Evolutionary conservation across 148 eudicot genomes (phyloP).

Genomic region (Camellia granthamiana): DNA sequence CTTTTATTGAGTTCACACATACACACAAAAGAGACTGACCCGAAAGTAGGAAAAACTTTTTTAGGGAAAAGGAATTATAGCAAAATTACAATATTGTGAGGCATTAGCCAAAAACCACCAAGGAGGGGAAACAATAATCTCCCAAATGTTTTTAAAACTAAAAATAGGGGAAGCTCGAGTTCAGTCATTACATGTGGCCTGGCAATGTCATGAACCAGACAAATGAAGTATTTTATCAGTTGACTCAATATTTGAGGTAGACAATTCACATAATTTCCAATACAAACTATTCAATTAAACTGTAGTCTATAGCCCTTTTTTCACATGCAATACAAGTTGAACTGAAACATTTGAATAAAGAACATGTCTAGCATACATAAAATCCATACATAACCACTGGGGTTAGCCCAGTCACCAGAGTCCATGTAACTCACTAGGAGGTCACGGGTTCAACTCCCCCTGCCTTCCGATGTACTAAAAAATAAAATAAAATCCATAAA

Average conservation of each 20-base stretch:
- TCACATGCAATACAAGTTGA: background rate
- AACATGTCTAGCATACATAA: background rate
- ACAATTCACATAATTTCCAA: background rate
- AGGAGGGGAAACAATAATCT: background rate
- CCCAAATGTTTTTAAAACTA: background rate
- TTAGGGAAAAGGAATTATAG: background rate
- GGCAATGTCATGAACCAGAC: background rate
- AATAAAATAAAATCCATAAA: background rate
- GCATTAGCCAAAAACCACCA: background rate
- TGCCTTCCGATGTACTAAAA: no score
- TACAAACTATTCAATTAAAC: background rate
- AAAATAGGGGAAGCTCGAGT: background rate
- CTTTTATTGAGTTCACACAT: background rate
- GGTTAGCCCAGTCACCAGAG: no score
- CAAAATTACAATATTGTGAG: background rate
- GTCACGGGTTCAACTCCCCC: no score
- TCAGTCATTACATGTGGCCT: background rate
- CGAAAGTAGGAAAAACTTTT: background rate
- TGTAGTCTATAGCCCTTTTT: background rate
- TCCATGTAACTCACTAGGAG: no score
- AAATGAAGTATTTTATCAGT: background rate
- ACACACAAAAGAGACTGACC: background rate
- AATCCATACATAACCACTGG: background rate
- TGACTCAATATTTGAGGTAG: background rate
- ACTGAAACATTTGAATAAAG: background rate